Base-by-base conservation (phyloP, 768 basidiomycete species). In the Omphalotus guepiniiformis region DNA sequence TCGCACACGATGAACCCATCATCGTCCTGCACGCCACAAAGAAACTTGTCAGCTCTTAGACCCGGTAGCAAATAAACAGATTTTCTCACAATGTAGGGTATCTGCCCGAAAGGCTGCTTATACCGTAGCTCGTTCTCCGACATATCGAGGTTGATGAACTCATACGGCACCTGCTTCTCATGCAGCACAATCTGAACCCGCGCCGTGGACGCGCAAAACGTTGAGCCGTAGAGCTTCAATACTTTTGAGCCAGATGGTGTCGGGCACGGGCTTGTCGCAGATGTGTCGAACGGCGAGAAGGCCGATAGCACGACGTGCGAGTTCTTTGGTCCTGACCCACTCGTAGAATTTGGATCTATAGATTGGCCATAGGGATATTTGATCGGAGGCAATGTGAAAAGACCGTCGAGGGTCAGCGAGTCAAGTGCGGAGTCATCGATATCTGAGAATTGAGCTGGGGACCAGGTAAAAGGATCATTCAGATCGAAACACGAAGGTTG, bases 1-100 rank as follows among this genome's bases (percentile, higher is more conserved):
- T 84, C 82, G 59, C 73, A 85, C 22, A 88, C 53, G 47, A 75
- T 65, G 61, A 83, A 78, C 4, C 81, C 82, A 36, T 79, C 78
- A 21, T 83, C 80, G 42, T 77, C 66, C 75, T 77, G 42, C 5
- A n/a, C n/a, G n/a, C n/a, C n/a, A n/a, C 15, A 37, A 15, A 37
- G n/a, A 25, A 13, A 25, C 12, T 29, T 29, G 43, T n/a, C 25
- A 47, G n/a, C 18, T 45, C 26, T 8, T 19, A 13, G 30, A 30
- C n/a, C 27, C 19, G 22, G 7, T n/a, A 27, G 13, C 9, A 29
- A 12, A 23, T 27, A 32, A 22, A 43, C 4, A 29, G 45, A 3
- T 44, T 43, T 28, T 58, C 66, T 28, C 48, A 74, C 76, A 46
- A 84, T 69, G 58, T 73, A 77, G 2, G 83, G 82, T 22, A 83